Evolutionary conservation across 108 stramenopile species (phyloP).

Genomic region (Cyclotella distinguenda): DNA sequence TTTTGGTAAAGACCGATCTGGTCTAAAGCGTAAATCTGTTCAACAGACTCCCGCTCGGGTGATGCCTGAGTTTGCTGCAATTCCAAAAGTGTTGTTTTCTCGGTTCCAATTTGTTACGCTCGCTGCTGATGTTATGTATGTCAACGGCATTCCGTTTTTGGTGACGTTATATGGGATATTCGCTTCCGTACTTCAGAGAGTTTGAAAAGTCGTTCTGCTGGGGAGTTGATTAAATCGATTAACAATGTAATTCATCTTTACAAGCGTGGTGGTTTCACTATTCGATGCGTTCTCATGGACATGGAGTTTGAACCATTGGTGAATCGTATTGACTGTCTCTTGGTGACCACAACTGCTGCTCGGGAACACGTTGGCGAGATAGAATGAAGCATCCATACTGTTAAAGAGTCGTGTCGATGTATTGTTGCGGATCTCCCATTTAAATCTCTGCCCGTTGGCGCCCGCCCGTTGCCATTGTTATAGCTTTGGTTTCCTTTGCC

Average conservation of each 20-base stretch:
- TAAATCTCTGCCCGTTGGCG: background rate
- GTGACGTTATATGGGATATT: too few species aligned
- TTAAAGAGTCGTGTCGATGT: background rate
- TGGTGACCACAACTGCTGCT: background rate
- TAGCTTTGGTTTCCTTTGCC: background rate
- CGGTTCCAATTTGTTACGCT: too few species aligned
- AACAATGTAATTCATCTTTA: background rate
- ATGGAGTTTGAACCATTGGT: background rate
- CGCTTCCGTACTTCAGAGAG: too few species aligned
- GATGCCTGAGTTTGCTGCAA: too few species aligned
- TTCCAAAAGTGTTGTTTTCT: too few species aligned
- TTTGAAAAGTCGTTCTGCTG: background rate
- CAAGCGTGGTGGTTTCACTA: background rate
- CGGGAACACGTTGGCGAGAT: background rate
- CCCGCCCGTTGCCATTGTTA: background rate
- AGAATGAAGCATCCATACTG: background rate
- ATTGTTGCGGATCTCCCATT: background rate
- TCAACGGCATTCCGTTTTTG: too few species aligned
- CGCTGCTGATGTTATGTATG: too few species aligned
- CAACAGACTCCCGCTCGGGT: too few species aligned
- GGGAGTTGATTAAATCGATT: background rate
- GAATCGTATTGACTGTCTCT: background rate
- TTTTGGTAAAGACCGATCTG: too few species aligned
- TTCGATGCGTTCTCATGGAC: background rate
- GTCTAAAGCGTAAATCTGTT: too few species aligned